phyloP scores from a whole-genome alignment of 805 yeast species.

The Lachancea thermotolerans region DNA sequence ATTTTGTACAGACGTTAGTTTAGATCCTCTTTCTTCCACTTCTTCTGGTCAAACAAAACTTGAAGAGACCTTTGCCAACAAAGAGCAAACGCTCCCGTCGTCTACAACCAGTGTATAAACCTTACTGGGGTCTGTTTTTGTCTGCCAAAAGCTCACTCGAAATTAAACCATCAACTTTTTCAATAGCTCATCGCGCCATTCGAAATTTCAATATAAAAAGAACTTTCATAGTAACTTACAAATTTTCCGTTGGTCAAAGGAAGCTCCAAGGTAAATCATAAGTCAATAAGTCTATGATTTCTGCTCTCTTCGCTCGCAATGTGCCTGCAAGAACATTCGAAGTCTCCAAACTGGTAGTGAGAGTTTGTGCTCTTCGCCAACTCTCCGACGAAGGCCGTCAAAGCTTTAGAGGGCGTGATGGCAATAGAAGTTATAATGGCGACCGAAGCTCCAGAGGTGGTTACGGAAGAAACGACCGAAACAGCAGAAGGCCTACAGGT shows the following conservation, averaged over 20 bases:
- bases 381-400: background rate
- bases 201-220: background rate
- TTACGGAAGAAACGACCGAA: background rate
- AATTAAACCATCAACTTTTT: no score
- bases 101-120: no score
- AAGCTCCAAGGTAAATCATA: background rate
- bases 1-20: no score
- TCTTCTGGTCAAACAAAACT: no score
- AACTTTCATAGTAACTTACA: background rate
- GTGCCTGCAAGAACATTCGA: background rate
- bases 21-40: no score
- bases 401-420: no score
- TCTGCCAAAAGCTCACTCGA: no score
- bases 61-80: no score
- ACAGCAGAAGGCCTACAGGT: background rate
- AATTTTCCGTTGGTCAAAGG: background rate
- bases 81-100: no score
- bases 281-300: background rate
- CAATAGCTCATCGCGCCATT: no score
- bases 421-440: background rate
- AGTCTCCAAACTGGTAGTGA: background rate
- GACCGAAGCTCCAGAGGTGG: background rate
- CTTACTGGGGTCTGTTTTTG: no score
- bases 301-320: constrained; percentile 1
- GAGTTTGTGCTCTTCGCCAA: background rate